phyloP scores from a whole-genome alignment of 768 basidiomycete genomes.

The Dioszegia aurantiaca region DNA sequence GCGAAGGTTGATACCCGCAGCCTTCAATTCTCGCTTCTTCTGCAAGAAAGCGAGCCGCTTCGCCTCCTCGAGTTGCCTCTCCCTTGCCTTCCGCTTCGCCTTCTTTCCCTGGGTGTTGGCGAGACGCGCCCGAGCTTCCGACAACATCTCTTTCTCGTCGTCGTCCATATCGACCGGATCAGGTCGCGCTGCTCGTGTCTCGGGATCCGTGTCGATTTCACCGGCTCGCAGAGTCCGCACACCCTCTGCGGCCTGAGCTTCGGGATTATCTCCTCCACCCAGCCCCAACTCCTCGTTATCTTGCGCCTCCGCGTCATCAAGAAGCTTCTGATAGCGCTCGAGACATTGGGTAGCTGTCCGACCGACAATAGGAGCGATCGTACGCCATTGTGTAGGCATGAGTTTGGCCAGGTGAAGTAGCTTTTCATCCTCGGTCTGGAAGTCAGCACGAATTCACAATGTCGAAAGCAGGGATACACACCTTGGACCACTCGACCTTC shows the following conservation, averaged over 20 bases:
- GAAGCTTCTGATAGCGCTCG: constrained; percentile 94
- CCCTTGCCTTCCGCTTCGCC: constrained; percentile 96
- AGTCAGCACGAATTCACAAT: constrained; percentile 1
- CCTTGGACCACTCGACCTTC: constrained; percentile 99
- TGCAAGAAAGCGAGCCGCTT: constrained; percentile 88
- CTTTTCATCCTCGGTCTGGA: constrained; percentile 94
- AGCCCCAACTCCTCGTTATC: constrained; percentile 93
- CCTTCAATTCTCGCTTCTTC: constrained; percentile 96
- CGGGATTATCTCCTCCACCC: constrained; percentile 70
- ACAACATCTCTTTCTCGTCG: constrained; percentile 99
- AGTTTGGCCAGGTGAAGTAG: constrained; percentile 94
- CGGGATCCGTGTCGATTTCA: constrained; percentile 98
- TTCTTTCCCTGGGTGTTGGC: constrained; percentile 99
- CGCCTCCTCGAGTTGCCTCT: constrained; percentile 95
- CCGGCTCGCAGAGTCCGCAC: constrained; percentile 84
- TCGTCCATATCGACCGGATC: constrained; percentile 99
- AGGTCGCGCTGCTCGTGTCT: constrained; percentile 94
- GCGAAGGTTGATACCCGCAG: constrained; percentile 96
- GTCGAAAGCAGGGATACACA: constrained; percentile 54
- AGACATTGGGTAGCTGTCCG: constrained; percentile 96
- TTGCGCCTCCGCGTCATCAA: constrained; percentile 95
- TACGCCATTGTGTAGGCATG: constrained; percentile 99
- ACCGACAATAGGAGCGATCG: constrained; percentile 96
- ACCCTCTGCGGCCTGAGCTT: constrained; percentile 83
- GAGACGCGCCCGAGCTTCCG: constrained; percentile 93